Base-by-base conservation (phyloP, 306 rosid genomes). In the Castanospermum australe region DNA sequence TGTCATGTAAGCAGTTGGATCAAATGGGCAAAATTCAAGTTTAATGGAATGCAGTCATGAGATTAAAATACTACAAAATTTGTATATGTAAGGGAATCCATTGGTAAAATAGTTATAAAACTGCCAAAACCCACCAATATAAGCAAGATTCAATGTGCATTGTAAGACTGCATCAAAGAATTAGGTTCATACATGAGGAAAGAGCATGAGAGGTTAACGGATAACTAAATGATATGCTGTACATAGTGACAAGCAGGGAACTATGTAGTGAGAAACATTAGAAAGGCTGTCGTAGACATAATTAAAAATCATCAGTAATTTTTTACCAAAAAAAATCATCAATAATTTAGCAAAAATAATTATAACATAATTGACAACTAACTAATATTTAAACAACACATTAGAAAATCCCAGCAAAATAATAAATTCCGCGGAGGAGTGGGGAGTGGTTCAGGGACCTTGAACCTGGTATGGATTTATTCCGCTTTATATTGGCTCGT, bases 341-440 rank as follows among this genome's bases (percentile, higher is more conserved):
- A 62, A 32, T 18, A 11, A 73, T 59, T 30, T 24, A 78, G 52
- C 41, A 35, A n/a, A 56, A 72, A 36, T 2, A 17, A 14, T 4
- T 51, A 8, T 21, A 67, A 14, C 76, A 28, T 13, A 10, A 66
- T 44, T 1, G 21, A 21, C 35, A 50, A 24, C 48, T 67, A 59
- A 68, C 68, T 65, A 73, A 71, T 39, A 39, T 14, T 3, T 15
- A 21, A 83, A 32, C 62, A 65, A 30, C 54, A 72, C 11, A 52
- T 11, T 14, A 18, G 42, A 56, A 42, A 10, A 65, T 20, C 67
- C 77, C 65, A 68, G n/a, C 18, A 6, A 55, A 73, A 67, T 14
- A 0, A 24, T 22, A 65, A 51, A 47, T 50, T 59, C 30, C 56
- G 1, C 51, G 2, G 3, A 3, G 32, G 32, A 28, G 3, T 28